Base-by-base conservation (phyloP, 1,284 basidiomycete genomes). In the Trametes sp. region DNA sequence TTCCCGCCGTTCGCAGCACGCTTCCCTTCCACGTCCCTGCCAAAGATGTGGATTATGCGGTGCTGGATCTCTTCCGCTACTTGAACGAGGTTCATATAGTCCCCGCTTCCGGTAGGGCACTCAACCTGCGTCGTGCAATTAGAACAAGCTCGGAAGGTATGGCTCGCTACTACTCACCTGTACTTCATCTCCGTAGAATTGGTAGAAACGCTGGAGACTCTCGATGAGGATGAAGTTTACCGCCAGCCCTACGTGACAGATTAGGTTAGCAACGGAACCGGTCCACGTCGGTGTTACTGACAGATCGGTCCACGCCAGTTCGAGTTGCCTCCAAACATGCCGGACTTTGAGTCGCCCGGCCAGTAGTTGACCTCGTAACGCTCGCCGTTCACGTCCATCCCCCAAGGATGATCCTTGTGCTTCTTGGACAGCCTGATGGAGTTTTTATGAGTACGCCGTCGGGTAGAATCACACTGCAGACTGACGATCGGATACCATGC, bases 321-420 rank as follows among this genome's bases (percentile, higher is more conserved):
- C 23, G 94, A 96, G 77, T 98, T 98, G 33, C 96, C 96, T 59
- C 98, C 97, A 76, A 98, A 98, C 97, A 99, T 99, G 61, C 95
- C 96, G 35, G 94, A 96, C 73, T 87, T 88, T 1, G 95, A 98
- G 75, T 99, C 97, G 19, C 96, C 98, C 0, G 97, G 96, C 98
- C 97, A 99, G 79, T 98, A 99, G 46, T 88, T 87, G 44, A 98
- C 95, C 72, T 95, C 92, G 74, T 98, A 95, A 53, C 91, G 85
- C 69, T 98, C 87, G 21, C 95, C 96, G 64, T 97, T 87, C 50
- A 98, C 96, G 68, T 95, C 82, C 86, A 98, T 97, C 16, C 90
- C 91, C 93, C 94, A 99, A 14, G 98, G 97, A 65, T 94, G 84
- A 19, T 96, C 90, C 76, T 96, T 89, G 79, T 99, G 97, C 68